A percentile compares a stretch with the other conserved stretches of the same genome.
phyloP scores from a whole-genome alignment of 768 basidiomycete species.

The Leccinum olivaceopallidum region DNA sequence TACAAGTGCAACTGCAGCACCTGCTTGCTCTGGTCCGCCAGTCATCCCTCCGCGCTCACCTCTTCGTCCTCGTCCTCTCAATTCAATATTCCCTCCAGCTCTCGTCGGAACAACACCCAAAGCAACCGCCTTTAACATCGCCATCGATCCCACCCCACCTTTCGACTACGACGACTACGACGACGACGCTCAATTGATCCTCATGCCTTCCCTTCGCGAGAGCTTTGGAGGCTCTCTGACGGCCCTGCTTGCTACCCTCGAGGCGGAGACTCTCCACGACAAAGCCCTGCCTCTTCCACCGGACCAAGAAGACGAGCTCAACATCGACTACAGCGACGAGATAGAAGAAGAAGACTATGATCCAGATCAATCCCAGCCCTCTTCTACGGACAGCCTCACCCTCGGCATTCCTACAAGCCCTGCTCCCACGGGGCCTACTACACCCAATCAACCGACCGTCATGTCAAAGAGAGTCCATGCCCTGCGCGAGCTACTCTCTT shows the following conservation, averaged over 20 bases:
- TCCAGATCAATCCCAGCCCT: constrained; percentile 24
- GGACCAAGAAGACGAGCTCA: constrained; percentile 24
- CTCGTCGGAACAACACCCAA: constrained; percentile 16
- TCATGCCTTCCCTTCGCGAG: constrained; percentile 33
- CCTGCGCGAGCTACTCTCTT: constrained; percentile 72
- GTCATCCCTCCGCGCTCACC: constrained; percentile 34
- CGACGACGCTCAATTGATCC: constrained; percentile 16
- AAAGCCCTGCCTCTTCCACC: constrained; percentile 34
- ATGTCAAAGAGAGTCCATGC: constrained; percentile 77
- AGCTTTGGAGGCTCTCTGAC: constrained; percentile 35
- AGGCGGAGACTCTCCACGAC: constrained; percentile 31
- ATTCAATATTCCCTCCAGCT: constrained; percentile 5
- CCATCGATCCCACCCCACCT: not conserved
- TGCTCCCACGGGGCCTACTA: constrained; percentile 8
- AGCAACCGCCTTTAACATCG: constrained; percentile 5
- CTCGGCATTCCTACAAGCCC: constrained; percentile 16
- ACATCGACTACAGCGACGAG: constrained; percentile 22
- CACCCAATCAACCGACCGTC: constrained; percentile 34
- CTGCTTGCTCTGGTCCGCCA: constrained; percentile 15
- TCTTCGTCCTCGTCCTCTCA: constrained; percentile 31
- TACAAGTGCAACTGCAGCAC: not conserved
- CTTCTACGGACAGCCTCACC: constrained; percentile 29
- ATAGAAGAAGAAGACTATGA: constrained; percentile 32
- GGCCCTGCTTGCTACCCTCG: constrained; percentile 31
- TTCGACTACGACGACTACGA: constrained; percentile 24